Base-by-base conservation (phyloP, 2,329 filamentous ascomycete genomes). In the Fusarium albidum region DNA sequence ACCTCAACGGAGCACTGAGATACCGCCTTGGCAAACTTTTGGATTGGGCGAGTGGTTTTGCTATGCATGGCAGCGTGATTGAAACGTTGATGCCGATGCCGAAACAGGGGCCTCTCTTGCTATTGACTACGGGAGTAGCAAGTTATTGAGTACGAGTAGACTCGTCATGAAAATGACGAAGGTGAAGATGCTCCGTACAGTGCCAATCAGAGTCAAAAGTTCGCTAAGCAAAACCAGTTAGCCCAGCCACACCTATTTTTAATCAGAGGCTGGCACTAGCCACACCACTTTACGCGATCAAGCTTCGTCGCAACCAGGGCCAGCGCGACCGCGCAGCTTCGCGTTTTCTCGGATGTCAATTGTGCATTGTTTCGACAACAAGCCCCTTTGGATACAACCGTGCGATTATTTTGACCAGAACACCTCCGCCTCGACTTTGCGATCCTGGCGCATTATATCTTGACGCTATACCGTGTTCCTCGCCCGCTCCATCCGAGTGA, bases 1-100 rank as follows among this genome's bases (percentile, higher is more conserved):
- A 83, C 83, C 79, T 86, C 79, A 32, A 74, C 59, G n/a, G 81
- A 77, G 69, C 83, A 86, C 64, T 81, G 78, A 7, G 82, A 79
- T 31, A 76, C 79, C n/a, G 82, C 79, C 11, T 76, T 70, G 13
- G 82, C 82, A 51, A 86, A 76, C 55, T 78, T 82, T 61, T 82
- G 79, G 49, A 85, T 82, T 1, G 82, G 82, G 6, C 82, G 78
- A 18, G 62, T 63, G 14, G 61, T 59, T 40, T 64, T 37, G 33
- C 52, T 58, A 32, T 49, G 62, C 68, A 72, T 72, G 41, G 27
- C 32, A 54, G 46, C 31, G 33, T 57, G 34, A 17, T 14, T 18
- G 33, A 17, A 21, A 18, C 12, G 28, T 29, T 31, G 32, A 35
- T 38, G 35, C 9, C 21, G 37, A 40, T 13, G 38, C 48, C 15